Conservation (phyloP, 495 filamentous ascomycete genomes). For the Hypomontagnella submonticulosa region DNA sequence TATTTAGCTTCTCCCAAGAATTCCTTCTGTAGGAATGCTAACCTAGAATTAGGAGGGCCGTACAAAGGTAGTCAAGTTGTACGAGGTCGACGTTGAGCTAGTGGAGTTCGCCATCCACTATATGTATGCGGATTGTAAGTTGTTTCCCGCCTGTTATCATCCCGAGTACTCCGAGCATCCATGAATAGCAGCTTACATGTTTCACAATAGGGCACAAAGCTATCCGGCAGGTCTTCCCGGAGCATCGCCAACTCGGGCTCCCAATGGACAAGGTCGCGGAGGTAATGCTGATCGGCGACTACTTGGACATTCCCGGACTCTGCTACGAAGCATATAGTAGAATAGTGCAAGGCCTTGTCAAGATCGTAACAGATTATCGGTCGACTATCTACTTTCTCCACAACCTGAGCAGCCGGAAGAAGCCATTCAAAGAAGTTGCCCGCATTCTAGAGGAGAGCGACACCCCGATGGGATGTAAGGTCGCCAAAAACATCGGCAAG, state of each 20-base stretch:
- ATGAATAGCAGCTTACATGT: neutral
- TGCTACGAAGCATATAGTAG: constrained; percentile 5
- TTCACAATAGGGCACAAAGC: neutral
- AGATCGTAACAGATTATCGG: too few species aligned
- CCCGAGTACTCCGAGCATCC: too few species aligned
- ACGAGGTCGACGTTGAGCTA: neutral
- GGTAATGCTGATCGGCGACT: constrained; percentile 7
- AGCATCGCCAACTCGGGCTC: too few species aligned
- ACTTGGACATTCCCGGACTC: constrained; percentile 7
- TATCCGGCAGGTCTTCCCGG: too few species aligned
- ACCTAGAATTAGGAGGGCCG: neutral
- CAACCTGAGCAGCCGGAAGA: too few species aligned
- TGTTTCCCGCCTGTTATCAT: too few species aligned
- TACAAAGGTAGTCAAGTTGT: neutral
- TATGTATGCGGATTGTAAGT: constrained; percentile 16
- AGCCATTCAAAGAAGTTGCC: too few species aligned
- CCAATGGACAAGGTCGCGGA: neutral
- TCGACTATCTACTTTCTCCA: too few species aligned
- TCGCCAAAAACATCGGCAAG: too few species aligned
- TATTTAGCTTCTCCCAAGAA: neutral
- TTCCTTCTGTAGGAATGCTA: neutral
- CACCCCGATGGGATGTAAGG: too few species aligned
- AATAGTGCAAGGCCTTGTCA: too few species aligned
- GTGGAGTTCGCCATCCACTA: constrained; percentile 6
- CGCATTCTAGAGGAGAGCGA: too few species aligned